These are phyloP conservation scores for Lolium multiflorum DNA, from an alignment of 176 grass and related monocot genomes.

Conservation along the genomic window DNA sequence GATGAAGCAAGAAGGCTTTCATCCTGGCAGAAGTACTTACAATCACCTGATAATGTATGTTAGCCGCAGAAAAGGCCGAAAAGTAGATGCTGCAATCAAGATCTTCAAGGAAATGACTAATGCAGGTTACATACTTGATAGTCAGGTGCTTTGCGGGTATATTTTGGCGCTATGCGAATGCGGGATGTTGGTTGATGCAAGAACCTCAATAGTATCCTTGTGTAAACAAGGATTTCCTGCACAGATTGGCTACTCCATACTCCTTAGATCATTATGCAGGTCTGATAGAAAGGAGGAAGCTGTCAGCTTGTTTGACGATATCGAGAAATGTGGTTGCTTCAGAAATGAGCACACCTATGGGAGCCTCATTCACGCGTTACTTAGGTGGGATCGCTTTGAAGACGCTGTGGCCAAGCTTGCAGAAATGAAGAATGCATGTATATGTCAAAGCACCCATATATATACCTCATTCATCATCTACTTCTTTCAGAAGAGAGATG, in stretches of 20 bases:
- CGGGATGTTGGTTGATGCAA: constrained; percentile 62
- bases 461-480: constrained; percentile 83
- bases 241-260: constrained; percentile 65
- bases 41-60: constrained; percentile 78
- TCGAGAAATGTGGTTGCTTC: constrained; percentile 62
- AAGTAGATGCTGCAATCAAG: constrained; percentile 65
- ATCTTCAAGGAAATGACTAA: constrained; percentile 79
- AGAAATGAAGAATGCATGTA: constrained; percentile 73
- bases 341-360: constrained; percentile 73
- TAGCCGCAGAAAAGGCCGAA: constrained; percentile 67
- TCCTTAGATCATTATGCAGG: constrained; percentile 78
- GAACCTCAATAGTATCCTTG: constrained; percentile 54
- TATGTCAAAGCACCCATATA: constrained; percentile 61
- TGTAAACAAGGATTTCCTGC: constrained; percentile 67
- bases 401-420: constrained; percentile 70
- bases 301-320: constrained; percentile 51
- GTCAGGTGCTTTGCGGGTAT: constrained; percentile 58
- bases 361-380: constrained; percentile 77
- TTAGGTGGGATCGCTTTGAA: constrained; percentile 60
- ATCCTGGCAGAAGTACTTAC: constrained; percentile 66
- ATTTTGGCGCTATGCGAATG: constrained; percentile 74
- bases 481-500: constrained; percentile 76
- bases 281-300: constrained; percentile 65
- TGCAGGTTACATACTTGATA: constrained; percentile 62
- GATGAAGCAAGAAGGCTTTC: constrained; percentile 69